Evolutionary conservation across 257 asterid genomes (phyloP).

Genomic region (Misopates orontium): DNA sequence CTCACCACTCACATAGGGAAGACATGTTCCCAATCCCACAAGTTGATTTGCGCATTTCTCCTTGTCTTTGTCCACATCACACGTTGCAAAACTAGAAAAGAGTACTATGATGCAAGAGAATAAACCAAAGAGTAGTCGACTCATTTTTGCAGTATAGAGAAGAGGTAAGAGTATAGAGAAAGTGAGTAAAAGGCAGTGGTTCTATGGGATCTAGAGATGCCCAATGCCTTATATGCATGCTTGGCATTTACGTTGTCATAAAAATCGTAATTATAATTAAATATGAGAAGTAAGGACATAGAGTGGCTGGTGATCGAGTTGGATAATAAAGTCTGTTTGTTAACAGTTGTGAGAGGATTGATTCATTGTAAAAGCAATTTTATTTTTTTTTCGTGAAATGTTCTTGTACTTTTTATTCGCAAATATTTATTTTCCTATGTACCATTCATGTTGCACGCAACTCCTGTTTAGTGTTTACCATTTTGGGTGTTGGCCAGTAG

Average conservation of each 20-base stretch:
- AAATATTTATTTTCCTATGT: no score
- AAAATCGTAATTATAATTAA: neutral
- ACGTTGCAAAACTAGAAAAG: slow-evolving; percentile 23
- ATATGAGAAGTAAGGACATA: slow-evolving; percentile 28
- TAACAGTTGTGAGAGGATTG: no score
- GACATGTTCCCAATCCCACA: slow-evolving; percentile 62
- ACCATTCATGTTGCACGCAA: no score
- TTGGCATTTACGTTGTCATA: neutral
- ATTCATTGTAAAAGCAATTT: no score
- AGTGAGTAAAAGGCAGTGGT: neutral
- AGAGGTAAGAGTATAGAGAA: neutral
- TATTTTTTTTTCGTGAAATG: no score
- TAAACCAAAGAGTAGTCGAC: slow-evolving; percentile 2
- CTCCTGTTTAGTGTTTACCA: no score
- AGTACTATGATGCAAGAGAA: neutral
- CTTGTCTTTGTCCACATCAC: slow-evolving; percentile 55
- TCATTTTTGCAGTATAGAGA: slow-evolving; percentile 29
- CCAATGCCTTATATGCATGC: slow-evolving; percentile 25
- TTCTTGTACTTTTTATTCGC: no score
- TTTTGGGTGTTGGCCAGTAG: no score
- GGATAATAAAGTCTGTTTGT: no score
- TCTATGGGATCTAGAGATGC: neutral
- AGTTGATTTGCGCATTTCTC: slow-evolving; percentile 54
- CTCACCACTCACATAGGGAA: slow-evolving; percentile 64
- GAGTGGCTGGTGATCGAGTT: neutral